Evolutionary conservation across 805 yeast species (phyloP), one percentile per base, ranked within the genome.

Genomic region (Metschnikowia drakensbergensis): DNA sequence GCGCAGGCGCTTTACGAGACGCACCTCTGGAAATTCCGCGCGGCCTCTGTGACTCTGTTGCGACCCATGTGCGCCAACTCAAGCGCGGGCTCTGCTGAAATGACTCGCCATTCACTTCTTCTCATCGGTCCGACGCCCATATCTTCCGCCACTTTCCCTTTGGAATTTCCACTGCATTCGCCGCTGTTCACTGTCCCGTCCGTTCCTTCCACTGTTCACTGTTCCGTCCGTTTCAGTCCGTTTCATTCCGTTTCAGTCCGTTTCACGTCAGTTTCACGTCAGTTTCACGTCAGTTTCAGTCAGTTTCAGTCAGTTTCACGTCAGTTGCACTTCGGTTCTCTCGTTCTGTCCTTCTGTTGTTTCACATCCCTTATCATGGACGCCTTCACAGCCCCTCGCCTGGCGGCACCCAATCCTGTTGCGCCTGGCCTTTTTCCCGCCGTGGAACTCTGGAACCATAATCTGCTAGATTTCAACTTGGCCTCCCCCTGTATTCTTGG

Each of bases 341-440:
- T 10, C n/a, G n/a, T n/a, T n/a, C n/a, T n/a, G n/a, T n/a, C n/a
- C n/a, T n/a, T n/a, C n/a, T n/a, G n/a, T n/a, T n/a, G n/a, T n/a
- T n/a, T n/a, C n/a, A n/a, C n/a, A n/a, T n/a, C 25, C 31, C 4
- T 3, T n/a, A 2, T 10, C 23, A 37, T 37, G 41, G 41, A 37
- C 29, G 13, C 31, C 10, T 27, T 22, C 5, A 30, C 10, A 3
- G 11, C 25, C n/a, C n/a, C 29, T 6, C 30, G 6, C 10, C 11
- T 5, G 6, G n/a, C 36, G 4, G 28, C 26, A 10, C 43, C 36
- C 22, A 65, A 69, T 41, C 69, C 67, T 3, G 57, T 68, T 3
- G 69, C 54, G 3, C 75, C 74, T 0, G 73, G 71, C 2, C 57
- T 71, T 6, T 71, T 70, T 48, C 76, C 76, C 3, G 47, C 50